Evolutionary conservation across 192 early-diverging fungal genomes (phyloP), one percentile per base, ranked within the genome.

Genomic region (Cetraspora pellucida): DNA sequence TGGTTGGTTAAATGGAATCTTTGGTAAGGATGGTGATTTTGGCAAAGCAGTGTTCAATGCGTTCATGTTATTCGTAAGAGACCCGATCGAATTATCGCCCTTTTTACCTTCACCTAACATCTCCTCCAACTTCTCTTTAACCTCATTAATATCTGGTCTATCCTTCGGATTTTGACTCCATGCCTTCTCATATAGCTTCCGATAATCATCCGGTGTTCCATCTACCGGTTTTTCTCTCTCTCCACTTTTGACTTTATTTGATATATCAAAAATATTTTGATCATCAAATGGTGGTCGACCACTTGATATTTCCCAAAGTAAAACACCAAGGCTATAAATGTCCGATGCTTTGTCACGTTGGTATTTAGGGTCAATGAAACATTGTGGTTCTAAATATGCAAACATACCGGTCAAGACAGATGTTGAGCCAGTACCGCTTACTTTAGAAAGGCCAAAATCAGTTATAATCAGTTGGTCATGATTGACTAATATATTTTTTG

Each of bases 401-500:
- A 28, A 6, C 61, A 64, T 64, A 23, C 61, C 61, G 10, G 16
- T 25, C 11, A 37, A 16, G 3, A 25, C 37, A 3, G 61, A 64
- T 9, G 6, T 17, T 64, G 61, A 27, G 9, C 16, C 28, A 30
- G 23, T 3, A 21, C 10, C 13, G 17, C 37, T 10, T 9, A 23
- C 16, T 71, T 71, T 71, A 9, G 69, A 49, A 9, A 71, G 31
- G 5, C 69, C 69, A 50, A 54, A 71, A 13, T 71, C 69, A 21
- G 69, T 54, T 9, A 71, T 54, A 16, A 71, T 71, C 14, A 71
- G 28, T 25, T 52, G 52, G 2, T 30, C 45, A 19, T 71, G 21
- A 71, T 71, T 45, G 2, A 71, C 28, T 16, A 71, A 71, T 19
- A 71, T 54, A 49, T 71, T 71, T 27, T 71, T 71, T 21, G 69